Evolutionary conservation across 139 green algal genomes (phyloP).

Genomic region (Volvox reticuliferus): DNA sequence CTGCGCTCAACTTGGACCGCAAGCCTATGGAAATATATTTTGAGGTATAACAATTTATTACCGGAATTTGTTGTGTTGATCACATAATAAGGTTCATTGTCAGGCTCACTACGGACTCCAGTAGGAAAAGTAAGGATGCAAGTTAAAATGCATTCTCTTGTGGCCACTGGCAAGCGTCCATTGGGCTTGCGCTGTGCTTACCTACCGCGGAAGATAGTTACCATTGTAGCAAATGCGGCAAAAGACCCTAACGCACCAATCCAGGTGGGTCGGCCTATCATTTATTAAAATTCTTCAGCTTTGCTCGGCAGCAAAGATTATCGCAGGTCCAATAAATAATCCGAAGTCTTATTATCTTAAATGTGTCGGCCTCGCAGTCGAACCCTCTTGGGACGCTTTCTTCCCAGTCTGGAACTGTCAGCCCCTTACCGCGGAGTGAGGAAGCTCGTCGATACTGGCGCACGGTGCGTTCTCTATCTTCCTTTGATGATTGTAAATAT

Average conservation of each 20-base stretch:
- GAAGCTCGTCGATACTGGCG: slow-evolving; percentile 41
- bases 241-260: slow-evolving; percentile 53
- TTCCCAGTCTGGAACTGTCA: slow-evolving; percentile 8
- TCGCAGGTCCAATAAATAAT: too few species aligned
- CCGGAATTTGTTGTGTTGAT: too few species aligned
- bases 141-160: neutral
- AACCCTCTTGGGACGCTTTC: slow-evolving; percentile 47
- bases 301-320: too few species aligned
- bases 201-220: neutral
- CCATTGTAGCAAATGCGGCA: slow-evolving; percentile 11
- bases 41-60: too few species aligned
- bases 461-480: slow-evolving; percentile 4
- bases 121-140: too few species aligned
- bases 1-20: too few species aligned
- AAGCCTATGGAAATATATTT: too few species aligned
- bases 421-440: neutral
- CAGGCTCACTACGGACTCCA: too few species aligned
- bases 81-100: too few species aligned
- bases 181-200: neutral
- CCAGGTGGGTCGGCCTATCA: neutral
- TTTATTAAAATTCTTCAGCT: too few species aligned
- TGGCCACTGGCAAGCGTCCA: neutral
- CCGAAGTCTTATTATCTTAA: too few species aligned
- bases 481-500: neutral
- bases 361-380: neutral